Evolutionary conservation across 768 basidiomycete genomes (phyloP).

Genomic region (Tulasnella sp.): DNA sequence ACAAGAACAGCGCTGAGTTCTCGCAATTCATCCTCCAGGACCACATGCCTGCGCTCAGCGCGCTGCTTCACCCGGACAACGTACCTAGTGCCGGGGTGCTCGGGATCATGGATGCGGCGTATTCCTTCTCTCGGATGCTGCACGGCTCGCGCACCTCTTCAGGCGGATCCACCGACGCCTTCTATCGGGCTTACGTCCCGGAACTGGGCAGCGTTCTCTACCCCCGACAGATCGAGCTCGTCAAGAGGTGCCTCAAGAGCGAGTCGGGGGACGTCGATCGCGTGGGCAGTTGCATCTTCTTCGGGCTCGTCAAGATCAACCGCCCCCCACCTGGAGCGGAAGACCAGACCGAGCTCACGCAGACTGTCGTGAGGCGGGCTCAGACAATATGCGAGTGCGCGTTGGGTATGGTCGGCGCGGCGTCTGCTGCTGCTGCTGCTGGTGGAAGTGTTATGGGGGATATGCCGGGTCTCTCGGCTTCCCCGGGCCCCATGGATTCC

Average conservation of each 20-base stretch:
- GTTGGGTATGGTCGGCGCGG: neutral
- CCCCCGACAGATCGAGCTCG: slow-evolving; percentile 70
- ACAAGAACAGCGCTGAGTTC: slow-evolving; percentile 62
- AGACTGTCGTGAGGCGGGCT: slow-evolving; percentile 55
- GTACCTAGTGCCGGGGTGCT: slow-evolving; percentile 24
- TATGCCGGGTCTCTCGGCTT: slow-evolving; percentile 24
- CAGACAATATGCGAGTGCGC: slow-evolving; percentile 86
- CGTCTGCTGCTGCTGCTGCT: neutral
- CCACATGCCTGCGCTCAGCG: slow-evolving; percentile 54
- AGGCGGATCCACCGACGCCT: slow-evolving; percentile 48
- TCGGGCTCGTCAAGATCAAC: slow-evolving; percentile 74
- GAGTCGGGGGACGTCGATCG: slow-evolving; percentile 62
- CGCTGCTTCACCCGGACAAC: slow-evolving; percentile 29
- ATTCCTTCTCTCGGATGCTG: slow-evolving; percentile 75
- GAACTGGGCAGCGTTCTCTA: slow-evolving; percentile 65
- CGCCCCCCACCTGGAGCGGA: slow-evolving; percentile 27
- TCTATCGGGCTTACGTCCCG: slow-evolving; percentile 79
- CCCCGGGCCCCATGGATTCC: neutral
- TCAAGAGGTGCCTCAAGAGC: slow-evolving; percentile 67
- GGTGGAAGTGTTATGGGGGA: neutral
- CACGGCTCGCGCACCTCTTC: slow-evolving; percentile 46
- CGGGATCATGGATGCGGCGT: slow-evolving; percentile 59
- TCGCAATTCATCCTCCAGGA: slow-evolving; percentile 54
- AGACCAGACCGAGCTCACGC: slow-evolving; percentile 10
- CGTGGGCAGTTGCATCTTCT: slow-evolving; percentile 79